A percentile compares a stretch with the other conserved stretches of the same genome.
Conservation (phyloP, 805 yeast genomes). For the Barnettozyma californica region DNA sequence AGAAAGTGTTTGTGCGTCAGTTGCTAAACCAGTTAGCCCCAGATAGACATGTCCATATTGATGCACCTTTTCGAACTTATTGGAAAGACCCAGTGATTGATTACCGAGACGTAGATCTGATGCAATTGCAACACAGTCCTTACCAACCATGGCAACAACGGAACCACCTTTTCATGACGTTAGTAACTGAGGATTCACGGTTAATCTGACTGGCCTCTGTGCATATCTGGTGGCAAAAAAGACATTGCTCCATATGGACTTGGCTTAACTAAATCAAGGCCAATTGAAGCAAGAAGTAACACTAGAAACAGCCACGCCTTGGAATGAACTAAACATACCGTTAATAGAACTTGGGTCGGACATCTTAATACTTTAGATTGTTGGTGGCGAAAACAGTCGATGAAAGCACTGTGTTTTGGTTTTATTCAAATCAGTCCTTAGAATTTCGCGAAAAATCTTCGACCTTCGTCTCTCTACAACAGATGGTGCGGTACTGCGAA, state of each 20-base stretch:
- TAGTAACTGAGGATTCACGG: not conserved
- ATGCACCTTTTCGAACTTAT: slow-evolving; percentile 90
- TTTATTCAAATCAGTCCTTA: not conserved
- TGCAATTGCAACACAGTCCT: slow-evolving; percentile 97
- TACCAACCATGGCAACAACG: slow-evolving; percentile 98
- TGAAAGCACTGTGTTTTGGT: not conserved
- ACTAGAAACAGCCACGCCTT: not conserved
- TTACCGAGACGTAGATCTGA: slow-evolving; percentile 90
- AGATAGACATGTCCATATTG: slow-evolving; percentile 79
- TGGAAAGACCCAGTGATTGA: slow-evolving; percentile 88
- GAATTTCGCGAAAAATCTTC: not conserved
- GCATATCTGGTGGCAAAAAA: slow-evolving; percentile 1
- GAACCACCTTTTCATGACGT: slow-evolving; percentile 62
- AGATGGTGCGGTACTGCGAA: too few species aligned
- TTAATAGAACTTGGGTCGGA: slow-evolving; percentile 77
- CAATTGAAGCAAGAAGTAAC: not conserved
- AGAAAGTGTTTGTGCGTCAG: slow-evolving; percentile 78
- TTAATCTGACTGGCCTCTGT: not conserved
- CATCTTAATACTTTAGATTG: slow-evolving; percentile 32
- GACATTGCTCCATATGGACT: not conserved
- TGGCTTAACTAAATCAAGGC: not conserved
- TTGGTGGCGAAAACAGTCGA: not conserved
- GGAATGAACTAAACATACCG: slow-evolving; percentile 39
- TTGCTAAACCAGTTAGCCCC: slow-evolving; percentile 92
- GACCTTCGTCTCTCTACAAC: not conserved